A percentile compares a stretch with the other conserved stretches of the same genome.
Evolutionary conservation across 352 stramenopile species (phyloP).

Genomic region (Chrysophaeum taylorii): DNA sequence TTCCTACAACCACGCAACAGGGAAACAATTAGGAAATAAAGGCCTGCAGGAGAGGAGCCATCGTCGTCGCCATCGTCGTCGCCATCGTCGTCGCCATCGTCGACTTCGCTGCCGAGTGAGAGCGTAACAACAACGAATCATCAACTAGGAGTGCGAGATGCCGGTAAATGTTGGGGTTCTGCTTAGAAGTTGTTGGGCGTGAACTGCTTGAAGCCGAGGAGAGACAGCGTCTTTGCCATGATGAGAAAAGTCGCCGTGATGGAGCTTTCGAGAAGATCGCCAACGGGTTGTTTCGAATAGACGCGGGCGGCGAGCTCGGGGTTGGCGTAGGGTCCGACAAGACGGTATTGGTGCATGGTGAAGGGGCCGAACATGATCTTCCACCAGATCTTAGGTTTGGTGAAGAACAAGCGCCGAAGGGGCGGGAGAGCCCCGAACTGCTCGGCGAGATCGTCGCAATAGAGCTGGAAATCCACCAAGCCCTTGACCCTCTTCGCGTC

Average conservation of each 20-base stretch:
- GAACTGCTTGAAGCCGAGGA: constrained; percentile 33
- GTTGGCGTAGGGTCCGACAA: constrained; percentile 31
- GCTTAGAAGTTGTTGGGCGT: constrained; percentile 36
- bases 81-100: too few relatives aligned
- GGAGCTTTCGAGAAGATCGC: constrained; percentile 34
- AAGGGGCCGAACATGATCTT: constrained; percentile 39
- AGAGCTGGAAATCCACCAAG: constrained; percentile 38
- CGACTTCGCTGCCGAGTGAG: too few relatives aligned
- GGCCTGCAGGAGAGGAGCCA: too few relatives aligned
- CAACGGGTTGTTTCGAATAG: constrained; percentile 32
- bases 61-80: too few relatives aligned
- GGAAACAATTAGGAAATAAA: too few relatives aligned
- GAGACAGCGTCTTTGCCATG: constrained; percentile 30
- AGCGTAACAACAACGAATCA: too few relatives aligned
- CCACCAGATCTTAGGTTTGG: constrained; percentile 31
- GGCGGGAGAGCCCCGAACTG: constrained; percentile 31
- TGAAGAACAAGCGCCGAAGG: constrained; percentile 32
- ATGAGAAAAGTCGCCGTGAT: constrained; percentile 37
- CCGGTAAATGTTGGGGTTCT: not conserved
- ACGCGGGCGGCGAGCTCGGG: constrained; percentile 25
- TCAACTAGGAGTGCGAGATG: too few relatives aligned
- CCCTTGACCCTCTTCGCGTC: constrained; percentile 34
- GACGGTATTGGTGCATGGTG: constrained; percentile 32
- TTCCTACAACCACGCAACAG: too few relatives aligned
- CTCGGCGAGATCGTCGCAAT: constrained; percentile 31